These are phyloP conservation scores for Penicillium brasilianum DNA, from an alignment of 2,329 filamentous ascomycete species.

Conservation along the genomic window DNA sequence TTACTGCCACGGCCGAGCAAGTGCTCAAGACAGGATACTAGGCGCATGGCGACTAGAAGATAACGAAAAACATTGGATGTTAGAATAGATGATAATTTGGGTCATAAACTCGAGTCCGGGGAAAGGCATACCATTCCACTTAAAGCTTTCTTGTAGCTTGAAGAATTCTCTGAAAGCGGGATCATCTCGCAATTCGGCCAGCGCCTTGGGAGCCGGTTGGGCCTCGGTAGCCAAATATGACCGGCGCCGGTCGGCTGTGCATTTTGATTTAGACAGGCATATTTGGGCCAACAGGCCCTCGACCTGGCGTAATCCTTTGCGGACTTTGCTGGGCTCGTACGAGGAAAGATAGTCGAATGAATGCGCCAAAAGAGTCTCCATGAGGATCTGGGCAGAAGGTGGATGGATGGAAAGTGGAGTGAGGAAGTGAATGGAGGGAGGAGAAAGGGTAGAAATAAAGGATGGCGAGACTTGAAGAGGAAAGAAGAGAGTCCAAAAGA, in stretches of 20 bases:
- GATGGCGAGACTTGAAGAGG: slow-evolving; percentile 5
- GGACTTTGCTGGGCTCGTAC: slow-evolving; percentile 85
- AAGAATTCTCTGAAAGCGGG: slow-evolving; percentile 95
- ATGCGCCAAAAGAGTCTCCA: slow-evolving; percentile 90
- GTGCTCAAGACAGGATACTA: slow-evolving; percentile 84
- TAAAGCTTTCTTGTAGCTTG: slow-evolving; percentile 93
- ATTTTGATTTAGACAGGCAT: slow-evolving; percentile 69
- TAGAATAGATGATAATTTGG: background rate
- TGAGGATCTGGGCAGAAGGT: slow-evolving; percentile 47
- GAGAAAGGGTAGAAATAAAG: slow-evolving; percentile 6
- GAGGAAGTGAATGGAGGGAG: slow-evolving; percentile 18
- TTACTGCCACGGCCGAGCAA: slow-evolving; percentile 81
- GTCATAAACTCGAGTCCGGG: background rate
- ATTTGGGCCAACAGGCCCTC: slow-evolving; percentile 94
- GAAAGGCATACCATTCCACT: slow-evolving; percentile 76
- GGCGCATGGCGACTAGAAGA: slow-evolving; percentile 72
- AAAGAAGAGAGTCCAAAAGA: background rate
- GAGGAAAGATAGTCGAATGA: slow-evolving; percentile 97
- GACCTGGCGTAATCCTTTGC: slow-evolving; percentile 91
- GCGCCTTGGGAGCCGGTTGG: slow-evolving; percentile 61
- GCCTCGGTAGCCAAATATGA: slow-evolving; percentile 48
- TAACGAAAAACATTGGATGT: slow-evolving; percentile 1
- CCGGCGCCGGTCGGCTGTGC: slow-evolving; percentile 47
- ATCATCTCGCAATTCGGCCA: slow-evolving; percentile 75
- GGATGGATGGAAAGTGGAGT: slow-evolving; percentile 9